Evolutionary conservation across 2,329 filamentous ascomycete genomes (phyloP), one percentile per base, ranked within the genome.

Genomic region (Penicillium sp.): DNA sequence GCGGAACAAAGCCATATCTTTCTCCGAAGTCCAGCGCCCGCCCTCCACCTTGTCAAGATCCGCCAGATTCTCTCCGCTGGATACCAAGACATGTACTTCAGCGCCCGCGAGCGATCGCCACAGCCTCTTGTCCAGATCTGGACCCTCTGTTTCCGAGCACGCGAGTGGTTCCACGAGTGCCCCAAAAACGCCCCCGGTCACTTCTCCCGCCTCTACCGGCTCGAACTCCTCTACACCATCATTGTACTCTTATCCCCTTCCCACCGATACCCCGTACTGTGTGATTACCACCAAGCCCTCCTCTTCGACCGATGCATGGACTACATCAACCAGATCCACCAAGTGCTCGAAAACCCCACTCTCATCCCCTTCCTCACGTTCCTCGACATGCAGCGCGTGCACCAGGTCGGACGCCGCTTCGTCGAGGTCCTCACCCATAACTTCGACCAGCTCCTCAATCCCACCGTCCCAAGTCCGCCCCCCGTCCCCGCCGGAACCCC

Each of bases 211-310:
- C 80, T 90, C 50, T 94, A 96, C 58, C 85, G 93, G 48, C 79
- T 95, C 11, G 93, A 98, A 60, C 69, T 94, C 28, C 78, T 91
- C 32, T 97, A 95, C 69, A 94, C 87, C 58, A 93, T 88, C 54
- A 84, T 95, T 16, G 88, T 96, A 62, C 86, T 91, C 41, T 77
- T 96, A 6, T 88, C 88, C 1, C 87, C 89, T 1, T 90, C 85
- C 23, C 80, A 82, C 1, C 77, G 84, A 31, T 81, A 86, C 3
- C 86, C 87, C 0, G 50, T 50, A 2, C 81, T 90, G 34, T 83
- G 81, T 3, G 79, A 87, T 31, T 88, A 91, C 59, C 85, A 83
- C 25, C 86, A 88, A 46, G 74, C 82, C 19, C 73, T 94, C 16
- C 86, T 95, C 27, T 94, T 94, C 61, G 88, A 95, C 60, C 84